phyloP scores from a whole-genome alignment of 306 rosid genomes.

The Medicago ruthenica region DNA sequence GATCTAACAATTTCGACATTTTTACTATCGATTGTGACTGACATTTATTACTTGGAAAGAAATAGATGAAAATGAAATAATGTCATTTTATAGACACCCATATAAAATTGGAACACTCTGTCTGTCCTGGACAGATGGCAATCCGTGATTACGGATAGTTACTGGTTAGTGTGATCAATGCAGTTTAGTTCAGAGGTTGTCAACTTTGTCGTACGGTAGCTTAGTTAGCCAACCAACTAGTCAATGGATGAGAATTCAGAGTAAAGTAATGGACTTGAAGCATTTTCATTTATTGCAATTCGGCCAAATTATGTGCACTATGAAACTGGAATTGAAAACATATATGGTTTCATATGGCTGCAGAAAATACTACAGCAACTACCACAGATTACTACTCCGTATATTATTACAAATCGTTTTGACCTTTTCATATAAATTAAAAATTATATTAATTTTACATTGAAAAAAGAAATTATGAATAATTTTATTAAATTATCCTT shows the following conservation, averaged over 20 bases:
- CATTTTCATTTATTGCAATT: neutral
- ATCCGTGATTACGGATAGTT: neutral
- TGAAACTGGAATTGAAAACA: too few relatives aligned
- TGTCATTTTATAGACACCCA: neutral
- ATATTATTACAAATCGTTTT: too few relatives aligned
- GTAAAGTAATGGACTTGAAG: neutral
- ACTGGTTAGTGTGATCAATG: neutral
- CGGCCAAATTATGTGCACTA: neutral
- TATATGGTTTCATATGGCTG: neutral
- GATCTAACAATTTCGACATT: too few relatives aligned
- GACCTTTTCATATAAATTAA: too few relatives aligned
- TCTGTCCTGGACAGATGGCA: neutral
- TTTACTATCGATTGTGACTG: too few relatives aligned
- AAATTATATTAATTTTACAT: too few relatives aligned
- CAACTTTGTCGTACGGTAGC: conserved; percentile 2
- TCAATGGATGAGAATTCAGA: neutral
- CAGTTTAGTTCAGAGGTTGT: neutral
- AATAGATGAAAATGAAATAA: neutral
- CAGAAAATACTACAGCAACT: neutral
- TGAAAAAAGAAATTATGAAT: too few relatives aligned
- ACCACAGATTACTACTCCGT: too few relatives aligned
- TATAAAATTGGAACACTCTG: neutral
- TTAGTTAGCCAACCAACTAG: neutral
- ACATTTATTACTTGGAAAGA: too few relatives aligned
- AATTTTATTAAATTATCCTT: too few relatives aligned